Percentiles rank a stretch among this genome's conserved stretches.
These are phyloP conservation scores for Zopfia rhizophila DNA, from an alignment of 2,329 filamentous ascomycete genomes.

Conservation along the genomic window DNA sequence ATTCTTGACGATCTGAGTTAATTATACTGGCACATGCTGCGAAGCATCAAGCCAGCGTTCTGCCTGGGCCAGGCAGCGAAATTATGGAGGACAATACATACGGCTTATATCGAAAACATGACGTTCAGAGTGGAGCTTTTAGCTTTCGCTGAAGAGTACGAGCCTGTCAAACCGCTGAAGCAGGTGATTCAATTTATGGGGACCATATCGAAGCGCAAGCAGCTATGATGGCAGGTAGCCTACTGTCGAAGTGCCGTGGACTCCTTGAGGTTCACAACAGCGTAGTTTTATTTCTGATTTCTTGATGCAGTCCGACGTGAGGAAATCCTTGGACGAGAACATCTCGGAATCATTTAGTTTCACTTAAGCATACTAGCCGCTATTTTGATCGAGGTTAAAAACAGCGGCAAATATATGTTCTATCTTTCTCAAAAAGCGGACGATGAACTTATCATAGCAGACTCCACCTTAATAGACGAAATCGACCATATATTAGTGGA, in stretches of 20 bases:
- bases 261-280: constrained; percentile 1
- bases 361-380: constrained; percentile 3
- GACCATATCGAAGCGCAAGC: background rate
- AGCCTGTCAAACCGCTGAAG: background rate
- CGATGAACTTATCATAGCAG: background rate
- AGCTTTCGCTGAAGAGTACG: constrained; percentile 6
- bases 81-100: constrained; percentile 1
- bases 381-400: background rate
- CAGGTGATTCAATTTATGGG: background rate
- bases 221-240: background rate
- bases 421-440: constrained; percentile 1
- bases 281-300: constrained; percentile 1
- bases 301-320: constrained; percentile 1
- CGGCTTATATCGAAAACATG: background rate
- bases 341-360: background rate
- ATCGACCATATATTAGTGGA: constrained; percentile 1
- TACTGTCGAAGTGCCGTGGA: constrained; percentile 4
- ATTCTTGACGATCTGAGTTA: too few species aligned
- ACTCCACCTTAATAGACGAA: background rate
- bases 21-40: too few species aligned
- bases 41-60: constrained; percentile 4
- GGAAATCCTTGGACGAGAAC: constrained; percentile 1
- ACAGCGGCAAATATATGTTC: background rate
- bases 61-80: constrained; percentile 6
- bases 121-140: background rate